Base-by-base conservation (phyloP, 805 yeast genomes). In the Candida pini region DNA sequence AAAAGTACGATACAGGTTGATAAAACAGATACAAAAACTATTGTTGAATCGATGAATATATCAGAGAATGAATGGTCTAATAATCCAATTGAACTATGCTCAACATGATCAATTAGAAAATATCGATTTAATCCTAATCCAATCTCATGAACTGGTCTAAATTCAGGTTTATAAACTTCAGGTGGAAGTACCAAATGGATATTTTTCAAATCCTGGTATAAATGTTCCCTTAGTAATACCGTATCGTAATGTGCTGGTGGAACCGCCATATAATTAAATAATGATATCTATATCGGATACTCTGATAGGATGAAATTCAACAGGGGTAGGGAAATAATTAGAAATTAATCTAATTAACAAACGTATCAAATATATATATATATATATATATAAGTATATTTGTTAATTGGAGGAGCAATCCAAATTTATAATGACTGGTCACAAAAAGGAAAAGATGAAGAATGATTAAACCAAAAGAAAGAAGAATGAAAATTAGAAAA, bases 171-270 rank as follows among this genome's bases (percentile, higher is more conserved):
- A 9, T 43, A 30, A 3, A 47, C 45, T 9, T 45, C 47, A 18
- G 56, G 49, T 2, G 60, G 54, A 16, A 60, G 35, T 7, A 59
- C 60, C 18, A 57, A 28, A 30, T 47, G 44, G 19, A 31, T 38
- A 23, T 49, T 37, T 25, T 47, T 40, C 3, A 51, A 28, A 31
- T 54, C 60, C 22, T 51, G 51, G 37, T 43, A 60, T 8, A 54
- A 36, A 35, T 60, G 65, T 40, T 60, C 65, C 34, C 63, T 48
- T 14, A 60, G 31, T 10, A 60, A 47, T 5, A 59, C 54, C 0
- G 58, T 36, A 35, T 60, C 64, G 40, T 52, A 47, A 14, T 52
- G 46, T 6, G 63, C 54, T 5, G 52, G 47, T 12, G 65, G 64
- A 12, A 58, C 47, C 9, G 54, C 47, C 63, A 58, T 58, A 18